These are phyloP conservation scores for Aspergillus aculeatus DNA, from an alignment of 2,329 filamentous ascomycete genomes.

Conservation along the genomic window DNA sequence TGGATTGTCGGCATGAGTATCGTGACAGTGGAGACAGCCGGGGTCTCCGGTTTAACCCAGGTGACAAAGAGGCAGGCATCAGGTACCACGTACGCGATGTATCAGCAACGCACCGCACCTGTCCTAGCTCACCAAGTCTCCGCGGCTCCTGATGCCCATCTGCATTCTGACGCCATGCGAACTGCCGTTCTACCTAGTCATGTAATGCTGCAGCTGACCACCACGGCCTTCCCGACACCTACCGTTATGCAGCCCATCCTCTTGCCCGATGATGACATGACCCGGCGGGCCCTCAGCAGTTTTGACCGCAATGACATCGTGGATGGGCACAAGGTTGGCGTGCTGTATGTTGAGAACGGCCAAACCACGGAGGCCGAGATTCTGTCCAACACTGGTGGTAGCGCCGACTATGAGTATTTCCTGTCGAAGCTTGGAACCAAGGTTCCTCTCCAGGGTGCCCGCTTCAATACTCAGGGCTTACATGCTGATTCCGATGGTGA, in stretches of 20 bases:
- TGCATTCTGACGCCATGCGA: constrained; percentile 39
- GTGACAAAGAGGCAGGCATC: constrained; percentile 53
- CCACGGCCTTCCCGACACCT: constrained; percentile 45
- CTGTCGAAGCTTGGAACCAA: constrained; percentile 78
- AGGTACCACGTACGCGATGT: constrained; percentile 50
- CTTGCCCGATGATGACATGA: constrained; percentile 70
- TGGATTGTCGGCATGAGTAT: constrained; percentile 55
- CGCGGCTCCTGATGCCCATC: constrained; percentile 39
- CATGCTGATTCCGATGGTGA: constrained; percentile 82
- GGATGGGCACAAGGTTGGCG: constrained; percentile 91
- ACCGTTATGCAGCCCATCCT: constrained; percentile 67
- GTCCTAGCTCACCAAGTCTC: constrained; percentile 48
- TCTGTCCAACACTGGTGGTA: constrained; percentile 80
- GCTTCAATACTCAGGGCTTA: constrained; percentile 89
- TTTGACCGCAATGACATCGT: constrained; percentile 89
- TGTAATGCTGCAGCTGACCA: constrained; percentile 46
- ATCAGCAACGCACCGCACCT: constrained; percentile 48
- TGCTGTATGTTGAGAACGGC: constrained; percentile 87
- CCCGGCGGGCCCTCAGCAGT: constrained; percentile 69
- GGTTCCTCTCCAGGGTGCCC: constrained; percentile 75
- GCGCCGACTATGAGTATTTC: constrained; percentile 83
- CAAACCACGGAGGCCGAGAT: constrained; percentile 83
- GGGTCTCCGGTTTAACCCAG: constrained; percentile 48
- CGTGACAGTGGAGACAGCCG: constrained; percentile 50
- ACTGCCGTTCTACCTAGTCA: constrained; percentile 48